phyloP scores from a whole-genome alignment of 345 rosid species.

The Laguncularia racemosa region DNA sequence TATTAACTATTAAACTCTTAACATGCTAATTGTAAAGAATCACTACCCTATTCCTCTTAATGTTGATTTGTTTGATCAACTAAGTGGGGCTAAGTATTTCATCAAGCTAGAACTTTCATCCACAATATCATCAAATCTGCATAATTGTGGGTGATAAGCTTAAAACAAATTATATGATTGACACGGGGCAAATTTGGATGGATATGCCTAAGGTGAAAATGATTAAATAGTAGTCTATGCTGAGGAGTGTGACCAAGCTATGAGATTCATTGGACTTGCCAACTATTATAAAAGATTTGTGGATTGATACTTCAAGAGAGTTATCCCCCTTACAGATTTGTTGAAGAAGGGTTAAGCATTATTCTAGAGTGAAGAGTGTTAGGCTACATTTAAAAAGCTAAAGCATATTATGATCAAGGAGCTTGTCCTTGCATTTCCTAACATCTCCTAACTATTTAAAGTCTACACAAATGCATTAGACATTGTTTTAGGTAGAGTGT shows the following conservation, averaged over 20 bases:
- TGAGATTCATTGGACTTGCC: background rate
- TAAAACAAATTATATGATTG: background rate
- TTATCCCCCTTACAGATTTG: background rate
- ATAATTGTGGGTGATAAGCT: background rate
- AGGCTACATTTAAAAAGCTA: background rate
- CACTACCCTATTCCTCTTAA: conserved; percentile 2
- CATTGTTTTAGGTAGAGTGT: background rate
- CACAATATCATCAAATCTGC: background rate
- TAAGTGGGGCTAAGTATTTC: no score
- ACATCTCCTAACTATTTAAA: background rate
- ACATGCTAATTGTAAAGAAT: conserved; percentile 6
- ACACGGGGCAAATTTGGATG: no score
- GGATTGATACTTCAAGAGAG: background rate
- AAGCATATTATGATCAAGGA: background rate
- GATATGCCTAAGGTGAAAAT: background rate
- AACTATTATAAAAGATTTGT: background rate
- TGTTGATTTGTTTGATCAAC: conserved; percentile 1
- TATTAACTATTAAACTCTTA: background rate
- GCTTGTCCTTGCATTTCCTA: background rate
- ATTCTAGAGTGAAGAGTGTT: background rate
- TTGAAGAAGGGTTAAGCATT: background rate
- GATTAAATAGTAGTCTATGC: no score
- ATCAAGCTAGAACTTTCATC: no score
- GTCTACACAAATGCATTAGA: background rate
- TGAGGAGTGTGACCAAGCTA: background rate